phyloP scores from a whole-genome alignment of 768 basidiomycete species.

The Phaffia tasmanica region DNA sequence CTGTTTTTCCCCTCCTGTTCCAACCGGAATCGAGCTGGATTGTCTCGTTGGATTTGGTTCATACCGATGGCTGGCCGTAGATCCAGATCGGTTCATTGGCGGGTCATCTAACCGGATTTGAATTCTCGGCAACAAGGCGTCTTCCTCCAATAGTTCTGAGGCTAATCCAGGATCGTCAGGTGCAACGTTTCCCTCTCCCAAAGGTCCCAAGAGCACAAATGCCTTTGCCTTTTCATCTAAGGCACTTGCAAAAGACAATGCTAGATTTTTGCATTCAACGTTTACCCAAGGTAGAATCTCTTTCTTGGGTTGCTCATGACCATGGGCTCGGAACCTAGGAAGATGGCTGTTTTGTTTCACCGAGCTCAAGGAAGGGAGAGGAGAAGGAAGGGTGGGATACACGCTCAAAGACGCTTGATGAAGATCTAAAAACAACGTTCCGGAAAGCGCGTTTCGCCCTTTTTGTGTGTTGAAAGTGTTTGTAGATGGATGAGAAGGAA shows the following conservation, averaged over 20 bases:
- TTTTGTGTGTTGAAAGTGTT: background rate
- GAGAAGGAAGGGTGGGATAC: background rate
- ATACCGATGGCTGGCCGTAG: background rate
- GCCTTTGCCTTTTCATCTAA: conserved; percentile 30
- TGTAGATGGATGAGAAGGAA: conserved; percentile 29
- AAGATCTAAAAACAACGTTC: conserved; percentile 17
- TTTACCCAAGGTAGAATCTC: background rate
- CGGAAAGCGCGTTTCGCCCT: conserved; percentile 15
- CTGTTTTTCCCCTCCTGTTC: background rate
- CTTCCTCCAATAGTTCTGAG: conserved; percentile 28
- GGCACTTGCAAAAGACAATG: conserved; percentile 32
- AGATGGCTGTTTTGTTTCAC: background rate
- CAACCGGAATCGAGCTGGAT: background rate
- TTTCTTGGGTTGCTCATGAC: no score
- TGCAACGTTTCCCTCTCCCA: conserved; percentile 6
- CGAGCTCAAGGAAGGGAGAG: background rate
- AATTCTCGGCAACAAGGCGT: conserved; percentile 29
- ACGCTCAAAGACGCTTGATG: conserved; percentile 2
- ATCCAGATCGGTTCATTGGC: background rate
- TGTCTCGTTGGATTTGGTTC: background rate
- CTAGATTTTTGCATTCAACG: conserved; percentile 32
- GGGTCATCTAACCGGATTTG: conserved; percentile 19
- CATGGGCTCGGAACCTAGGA: background rate
- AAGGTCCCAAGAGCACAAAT: conserved; percentile 34
- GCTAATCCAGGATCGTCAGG: conserved; percentile 1